A percentile compares a stretch with the other conserved stretches of the same genome.
Evolutionary conservation across 1,284 basidiomycete genomes (phyloP).

Genomic region (Papiliotrema fonsecae): DNA sequence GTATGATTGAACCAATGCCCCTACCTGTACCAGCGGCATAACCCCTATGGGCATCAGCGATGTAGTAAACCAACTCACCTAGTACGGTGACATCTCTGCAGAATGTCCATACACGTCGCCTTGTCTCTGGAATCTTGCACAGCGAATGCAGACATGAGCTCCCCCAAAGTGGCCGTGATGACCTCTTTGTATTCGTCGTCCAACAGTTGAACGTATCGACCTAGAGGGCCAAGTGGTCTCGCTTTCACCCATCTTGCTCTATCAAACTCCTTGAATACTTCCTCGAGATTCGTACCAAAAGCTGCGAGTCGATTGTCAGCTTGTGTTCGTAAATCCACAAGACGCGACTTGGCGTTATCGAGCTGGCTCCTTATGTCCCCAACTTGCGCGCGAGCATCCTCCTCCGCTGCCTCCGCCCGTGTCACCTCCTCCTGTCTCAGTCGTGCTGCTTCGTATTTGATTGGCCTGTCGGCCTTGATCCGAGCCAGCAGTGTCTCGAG

Average conservation of each 20-base stretch:
- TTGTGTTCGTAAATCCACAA: slow-evolving; percentile 14
- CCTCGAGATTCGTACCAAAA: slow-evolving; percentile 38
- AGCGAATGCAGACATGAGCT: slow-evolving; percentile 66
- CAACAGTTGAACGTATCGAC: slow-evolving; percentile 65
- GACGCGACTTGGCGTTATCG: slow-evolving; percentile 51
- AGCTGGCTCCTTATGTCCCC: slow-evolving; percentile 68
- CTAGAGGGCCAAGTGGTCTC: slow-evolving; percentile 81
- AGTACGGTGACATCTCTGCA: neutral
- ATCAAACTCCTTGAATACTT: slow-evolving; percentile 57
- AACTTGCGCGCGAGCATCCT: slow-evolving; percentile 51
- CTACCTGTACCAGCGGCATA: slow-evolving; percentile 16
- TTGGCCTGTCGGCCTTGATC: slow-evolving; percentile 14
- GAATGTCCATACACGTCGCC: slow-evolving; percentile 52
- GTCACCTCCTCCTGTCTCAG: slow-evolving; percentile 56
- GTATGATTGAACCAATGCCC: slow-evolving; percentile 55
- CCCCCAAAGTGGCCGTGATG: slow-evolving; percentile 63
- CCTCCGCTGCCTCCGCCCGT: no score
- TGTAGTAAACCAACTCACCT: neutral
- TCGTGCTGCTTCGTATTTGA: slow-evolving; percentile 59
- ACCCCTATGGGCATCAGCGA: slow-evolving; percentile 9
- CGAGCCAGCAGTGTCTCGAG: neutral
- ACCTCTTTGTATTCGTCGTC: slow-evolving; percentile 66
- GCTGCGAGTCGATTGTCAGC: slow-evolving; percentile 54
- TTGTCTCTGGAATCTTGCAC: slow-evolving; percentile 71
- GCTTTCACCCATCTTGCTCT: slow-evolving; percentile 61